A percentile compares a stretch with the other conserved stretches of the same genome.
These are phyloP conservation scores for Verticillium klebahnii DNA, from an alignment of 2,329 filamentous ascomycete genomes.

Conservation along the genomic window DNA sequence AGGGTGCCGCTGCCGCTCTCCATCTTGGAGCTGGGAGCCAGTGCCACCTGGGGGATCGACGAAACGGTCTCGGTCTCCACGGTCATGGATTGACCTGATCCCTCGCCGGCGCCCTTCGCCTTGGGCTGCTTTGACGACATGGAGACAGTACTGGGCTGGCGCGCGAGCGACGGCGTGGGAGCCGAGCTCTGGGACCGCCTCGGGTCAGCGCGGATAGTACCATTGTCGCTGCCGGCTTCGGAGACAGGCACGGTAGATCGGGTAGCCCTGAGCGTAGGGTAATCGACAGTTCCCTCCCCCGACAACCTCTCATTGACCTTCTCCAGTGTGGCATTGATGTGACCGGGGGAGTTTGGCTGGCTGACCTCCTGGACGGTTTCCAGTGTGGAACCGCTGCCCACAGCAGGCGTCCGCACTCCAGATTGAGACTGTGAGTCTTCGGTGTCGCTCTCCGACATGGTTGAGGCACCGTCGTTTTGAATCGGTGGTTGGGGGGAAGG, in stretches of 20 bases:
- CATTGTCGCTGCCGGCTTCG: slow-evolving; percentile 65
- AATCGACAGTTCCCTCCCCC: slow-evolving; percentile 38
- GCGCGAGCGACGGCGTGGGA: slow-evolving; percentile 51
- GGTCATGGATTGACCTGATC: slow-evolving; percentile 85
- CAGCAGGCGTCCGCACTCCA: slow-evolving; percentile 54
- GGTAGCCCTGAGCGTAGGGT: slow-evolving; percentile 29
- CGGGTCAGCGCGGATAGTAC: slow-evolving; percentile 38
- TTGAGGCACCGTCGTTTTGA: slow-evolving; percentile 22
- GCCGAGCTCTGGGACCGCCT: slow-evolving; percentile 37
- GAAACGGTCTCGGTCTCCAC: slow-evolving; percentile 96
- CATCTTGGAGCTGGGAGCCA: slow-evolving; percentile 61
- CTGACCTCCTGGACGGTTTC: slow-evolving; percentile 93
- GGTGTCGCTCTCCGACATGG: slow-evolving; percentile 45
- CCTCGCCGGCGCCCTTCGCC: slow-evolving; percentile 62
- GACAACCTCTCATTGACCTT: slow-evolving; percentile 46
- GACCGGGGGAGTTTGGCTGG: slow-evolving; percentile 64
- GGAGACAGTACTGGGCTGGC: slow-evolving; percentile 60
- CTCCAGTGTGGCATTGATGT: slow-evolving; percentile 41
- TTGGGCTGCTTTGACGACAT: slow-evolving; percentile 64
- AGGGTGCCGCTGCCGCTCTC: slow-evolving; percentile 67
- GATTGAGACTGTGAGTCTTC: slow-evolving; percentile 46
- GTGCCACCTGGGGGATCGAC: slow-evolving; percentile 78
- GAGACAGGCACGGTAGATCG: slow-evolving; percentile 40
- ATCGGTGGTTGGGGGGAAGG: slow-evolving; percentile 38
- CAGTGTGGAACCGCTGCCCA: slow-evolving; percentile 58